Percentiles rank a stretch among this genome's conserved stretches.
Evolutionary conservation across 805 yeast species (phyloP).

Genomic region (Candida michaelii): DNA sequence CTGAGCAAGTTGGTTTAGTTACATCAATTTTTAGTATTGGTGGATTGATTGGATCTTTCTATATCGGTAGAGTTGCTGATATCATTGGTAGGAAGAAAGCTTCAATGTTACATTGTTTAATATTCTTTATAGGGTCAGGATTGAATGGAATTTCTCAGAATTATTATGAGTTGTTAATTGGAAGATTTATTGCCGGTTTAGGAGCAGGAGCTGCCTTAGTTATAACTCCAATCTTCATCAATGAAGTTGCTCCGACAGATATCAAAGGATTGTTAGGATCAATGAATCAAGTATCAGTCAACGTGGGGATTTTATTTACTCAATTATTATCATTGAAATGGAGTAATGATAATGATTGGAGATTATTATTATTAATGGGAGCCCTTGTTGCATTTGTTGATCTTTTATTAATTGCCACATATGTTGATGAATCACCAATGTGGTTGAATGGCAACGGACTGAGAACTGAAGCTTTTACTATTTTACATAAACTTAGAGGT

Average conservation of each 20-base stretch:
- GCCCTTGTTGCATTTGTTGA: conserved; percentile 52
- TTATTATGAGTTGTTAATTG: conserved; percentile 49
- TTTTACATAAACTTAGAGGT: conserved; percentile 38
- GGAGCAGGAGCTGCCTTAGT: conserved; percentile 90
- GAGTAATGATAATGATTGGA: conserved; percentile 71
- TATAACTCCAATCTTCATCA: conserved; percentile 76
- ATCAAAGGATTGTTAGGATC: conserved; percentile 81
- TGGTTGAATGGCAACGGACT: conserved; percentile 64
- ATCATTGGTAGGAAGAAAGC: conserved; percentile 60
- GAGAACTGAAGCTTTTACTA: conserved; percentile 39
- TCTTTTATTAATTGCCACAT: conserved; percentile 36
- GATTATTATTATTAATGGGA: conserved; percentile 66
- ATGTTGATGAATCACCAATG: conserved; percentile 75
- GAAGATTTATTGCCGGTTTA: conserved; percentile 77
- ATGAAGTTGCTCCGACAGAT: conserved; percentile 71
- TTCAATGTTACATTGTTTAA: conserved; percentile 48
- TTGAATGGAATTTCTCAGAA: conserved; percentile 53
- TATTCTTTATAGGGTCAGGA: conserved; percentile 62
- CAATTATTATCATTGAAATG: conserved; percentile 71
- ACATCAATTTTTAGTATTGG: conserved; percentile 84
- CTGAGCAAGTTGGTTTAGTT: conserved; percentile 63
- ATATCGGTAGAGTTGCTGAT: conserved; percentile 67
- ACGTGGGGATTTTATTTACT: conserved; percentile 78
- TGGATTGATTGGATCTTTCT: conserved; percentile 72
- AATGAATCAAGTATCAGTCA: conserved; percentile 84